Conservation (phyloP, 192 early-diverging fungal species). For the Backusella westeae region DNA sequence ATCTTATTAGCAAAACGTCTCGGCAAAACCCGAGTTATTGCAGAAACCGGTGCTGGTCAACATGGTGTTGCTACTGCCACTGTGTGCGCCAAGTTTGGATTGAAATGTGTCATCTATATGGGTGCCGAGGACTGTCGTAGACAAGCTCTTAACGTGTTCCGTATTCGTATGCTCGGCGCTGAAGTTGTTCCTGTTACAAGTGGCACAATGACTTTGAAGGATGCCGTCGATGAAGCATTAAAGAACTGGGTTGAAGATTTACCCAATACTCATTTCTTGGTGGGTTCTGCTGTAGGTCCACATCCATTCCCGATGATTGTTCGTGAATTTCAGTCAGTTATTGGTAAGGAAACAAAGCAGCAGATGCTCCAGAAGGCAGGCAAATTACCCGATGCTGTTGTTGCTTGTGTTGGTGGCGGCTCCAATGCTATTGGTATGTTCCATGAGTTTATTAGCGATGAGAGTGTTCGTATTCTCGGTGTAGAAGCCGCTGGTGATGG, state of each 20-base stretch:
- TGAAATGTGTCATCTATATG: constrained; percentile 98
- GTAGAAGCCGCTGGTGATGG: constrained; percentile 96
- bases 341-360: constrained; percentile 85
- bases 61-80: constrained; percentile 98
- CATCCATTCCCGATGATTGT: constrained; percentile 98
- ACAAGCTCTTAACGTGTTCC: constrained; percentile 94
- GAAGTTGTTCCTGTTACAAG: constrained; percentile 83
- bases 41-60: constrained; percentile 98
- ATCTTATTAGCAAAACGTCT: constrained; percentile 90
- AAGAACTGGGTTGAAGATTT: constrained; percentile 98
- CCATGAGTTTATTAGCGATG: constrained; percentile 87
- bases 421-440: constrained; percentile 98
- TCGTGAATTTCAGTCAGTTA: constrained; percentile 95
- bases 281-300: constrained; percentile 97
- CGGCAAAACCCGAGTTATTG: constrained; percentile 96
- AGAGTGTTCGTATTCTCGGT: constrained; percentile 80
- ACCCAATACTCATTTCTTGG: constrained; percentile 88
- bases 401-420: constrained; percentile 99
- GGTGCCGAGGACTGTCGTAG: constrained; percentile 93
- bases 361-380: constrained; percentile 82
- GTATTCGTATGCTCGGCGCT: constrained; percentile 92
- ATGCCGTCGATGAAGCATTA: constrained; percentile 99
- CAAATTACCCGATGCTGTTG: constrained; percentile 86
- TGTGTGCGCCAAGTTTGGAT: constrained; percentile 96
- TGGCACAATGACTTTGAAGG: constrained; percentile 87